A percentile compares a stretch with the other conserved stretches of the same genome.
Evolutionary conservation across 1,139 yeast species (phyloP).

Genomic region (Arxiozyma slooffiae): DNA sequence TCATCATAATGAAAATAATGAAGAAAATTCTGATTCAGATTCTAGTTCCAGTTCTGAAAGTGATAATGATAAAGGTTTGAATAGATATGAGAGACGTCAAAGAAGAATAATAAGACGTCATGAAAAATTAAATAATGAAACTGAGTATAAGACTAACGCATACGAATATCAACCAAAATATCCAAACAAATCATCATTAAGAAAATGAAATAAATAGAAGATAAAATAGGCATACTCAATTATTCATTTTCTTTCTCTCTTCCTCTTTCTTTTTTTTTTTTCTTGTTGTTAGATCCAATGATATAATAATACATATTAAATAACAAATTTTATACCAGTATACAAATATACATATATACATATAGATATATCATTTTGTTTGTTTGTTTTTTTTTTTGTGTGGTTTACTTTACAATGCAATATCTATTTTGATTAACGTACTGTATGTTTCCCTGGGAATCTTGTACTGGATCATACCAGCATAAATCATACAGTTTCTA

Average conservation of each 20-base stretch:
- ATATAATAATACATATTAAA: background rate
- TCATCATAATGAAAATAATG: slow-evolving; percentile 9
- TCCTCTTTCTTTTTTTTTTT: slow-evolving; percentile 3
- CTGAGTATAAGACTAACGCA: slow-evolving; percentile 49
- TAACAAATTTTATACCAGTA: background rate
- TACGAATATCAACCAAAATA: slow-evolving; percentile 67
- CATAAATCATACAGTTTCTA: slow-evolving; percentile 83
- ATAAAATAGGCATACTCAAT: background rate
- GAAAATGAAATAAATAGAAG: background rate
- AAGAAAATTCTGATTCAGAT: slow-evolving; percentile 8
- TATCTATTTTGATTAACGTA: slow-evolving; percentile 61
- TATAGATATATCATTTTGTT: slow-evolving; percentile 1
- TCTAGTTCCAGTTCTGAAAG: slow-evolving; percentile 25
- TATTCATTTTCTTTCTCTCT: background rate
- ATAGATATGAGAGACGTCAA: slow-evolving; percentile 25
- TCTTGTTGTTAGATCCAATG: background rate
- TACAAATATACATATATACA: slow-evolving; percentile 24
- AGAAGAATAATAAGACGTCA: slow-evolving; percentile 28
- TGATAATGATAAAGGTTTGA: slow-evolving; percentile 20
- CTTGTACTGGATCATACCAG: slow-evolving; percentile 90
- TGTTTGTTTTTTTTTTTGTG: too few relatives aligned
- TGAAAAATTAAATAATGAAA: slow-evolving; percentile 19
- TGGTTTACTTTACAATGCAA: slow-evolving; percentile 25
- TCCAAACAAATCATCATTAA: slow-evolving; percentile 16
- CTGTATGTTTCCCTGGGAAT: slow-evolving; percentile 90